These are phyloP conservation scores for Gonapodya sp. DNA, from an alignment of 192 early-diverging fungal genomes.

Conservation along the genomic window DNA sequence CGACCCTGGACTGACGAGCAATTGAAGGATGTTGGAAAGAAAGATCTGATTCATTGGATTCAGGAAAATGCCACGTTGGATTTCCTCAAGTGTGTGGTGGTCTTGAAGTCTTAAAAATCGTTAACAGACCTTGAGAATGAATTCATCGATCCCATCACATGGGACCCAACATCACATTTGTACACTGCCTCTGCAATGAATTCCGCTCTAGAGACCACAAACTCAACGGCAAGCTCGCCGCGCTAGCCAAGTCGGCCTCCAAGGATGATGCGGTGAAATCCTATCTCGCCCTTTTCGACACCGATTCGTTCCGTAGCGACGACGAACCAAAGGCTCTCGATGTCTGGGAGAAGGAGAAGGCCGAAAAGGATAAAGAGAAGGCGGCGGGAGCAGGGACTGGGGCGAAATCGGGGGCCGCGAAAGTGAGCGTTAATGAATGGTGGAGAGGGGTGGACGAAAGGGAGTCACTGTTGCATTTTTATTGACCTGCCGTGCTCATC, in stretches of 20 bases:
- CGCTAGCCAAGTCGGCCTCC: constrained; percentile 60
- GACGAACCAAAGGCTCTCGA: constrained; percentile 34
- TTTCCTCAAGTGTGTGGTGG: background rate
- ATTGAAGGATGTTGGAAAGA: constrained; percentile 53
- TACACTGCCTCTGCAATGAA: too few relatives aligned
- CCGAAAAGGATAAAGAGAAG: constrained; percentile 16
- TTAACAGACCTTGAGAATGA: too few relatives aligned
- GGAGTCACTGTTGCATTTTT: too few relatives aligned
- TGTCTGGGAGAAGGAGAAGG: constrained; percentile 17
- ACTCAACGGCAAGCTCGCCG: constrained; percentile 59
- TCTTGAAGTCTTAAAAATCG: too few relatives aligned
- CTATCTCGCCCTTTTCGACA: constrained; percentile 51
- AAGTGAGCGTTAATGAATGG: too few relatives aligned
- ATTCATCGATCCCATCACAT: too few relatives aligned
- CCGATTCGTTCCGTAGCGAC: constrained; percentile 20
- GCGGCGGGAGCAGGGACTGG: constrained; percentile 22
- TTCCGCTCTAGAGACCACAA: constrained; percentile 40
- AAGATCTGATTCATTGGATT: constrained; percentile 56
- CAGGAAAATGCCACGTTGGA: constrained; percentile 50
- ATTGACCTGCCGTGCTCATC: too few relatives aligned
- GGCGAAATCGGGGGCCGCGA: constrained; percentile 20
- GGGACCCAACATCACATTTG: too few relatives aligned
- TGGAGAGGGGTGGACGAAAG: too few relatives aligned
- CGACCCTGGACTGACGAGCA: constrained; percentile 49
- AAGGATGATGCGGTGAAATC: constrained; percentile 47